Evolutionary conservation across 2,329 filamentous ascomycete genomes (phyloP), one percentile per base, ranked within the genome.

Genomic region (Hypoxylon sp.): DNA sequence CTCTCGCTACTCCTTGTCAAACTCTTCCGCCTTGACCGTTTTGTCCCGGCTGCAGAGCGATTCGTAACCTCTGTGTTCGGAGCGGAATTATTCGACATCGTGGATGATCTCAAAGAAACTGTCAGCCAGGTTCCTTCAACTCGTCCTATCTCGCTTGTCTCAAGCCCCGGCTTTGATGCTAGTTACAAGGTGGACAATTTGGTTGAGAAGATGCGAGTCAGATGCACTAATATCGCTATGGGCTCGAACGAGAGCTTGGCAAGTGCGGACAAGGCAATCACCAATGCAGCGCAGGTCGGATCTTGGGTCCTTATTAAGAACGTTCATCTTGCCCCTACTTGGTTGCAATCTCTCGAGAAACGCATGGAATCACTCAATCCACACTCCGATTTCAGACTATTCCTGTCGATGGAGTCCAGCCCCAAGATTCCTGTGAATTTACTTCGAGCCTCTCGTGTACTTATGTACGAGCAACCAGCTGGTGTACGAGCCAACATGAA

Each of bases 231-330:
- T 80, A 98, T 99, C 77, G 97, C 97, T 75, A 99, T 99, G 96
- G 96, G 96, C 77, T 98, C 96, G 50, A 97, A 97, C 77, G 96
- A 99, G 84, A 93, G 94, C 78, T 85, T 97, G 17, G 90, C 94
- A 64, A 96, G 91, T 69, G 96, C 96, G 17, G 96, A 99, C 85
- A 97, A 97, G 81, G 96, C 97, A 31, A 94, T 99, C 77, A 92
- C 89, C 81, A 94, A 94, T 75, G 96, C 96, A 9, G 95, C 96
- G 4, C 93, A 97, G 63, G 92, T 91, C 14, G 96, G 96, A 72
- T 94, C 91, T 26, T 99, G 96, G 96, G 97, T 99, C 9, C 87
- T 99, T 68, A 91, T 99, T 86, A 99, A 99, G 88, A 99, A 99
- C 83, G 96, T 99, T 19, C 96, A 99, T 81, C 87, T 99, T 69